Percentiles rank a stretch among this genome's conserved stretches.
Evolutionary conservation across 2,329 filamentous ascomycete species (phyloP).

Genomic region (Corniculantispora saksenae): DNA sequence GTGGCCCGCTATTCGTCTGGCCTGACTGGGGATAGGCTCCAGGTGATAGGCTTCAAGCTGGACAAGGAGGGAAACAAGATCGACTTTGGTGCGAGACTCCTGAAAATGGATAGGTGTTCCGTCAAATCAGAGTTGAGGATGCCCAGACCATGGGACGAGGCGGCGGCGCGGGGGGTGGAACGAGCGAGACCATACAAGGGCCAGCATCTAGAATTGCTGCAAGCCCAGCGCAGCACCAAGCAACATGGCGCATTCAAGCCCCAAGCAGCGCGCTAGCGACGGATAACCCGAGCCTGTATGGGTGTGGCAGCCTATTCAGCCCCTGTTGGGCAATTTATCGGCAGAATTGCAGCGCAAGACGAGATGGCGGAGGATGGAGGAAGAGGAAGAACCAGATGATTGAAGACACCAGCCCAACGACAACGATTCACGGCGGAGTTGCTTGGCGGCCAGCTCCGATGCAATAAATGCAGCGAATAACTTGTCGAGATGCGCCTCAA

Average conservation of each 20-base stretch:
- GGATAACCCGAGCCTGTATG: background rate
- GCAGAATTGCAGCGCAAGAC: background rate
- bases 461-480: background rate
- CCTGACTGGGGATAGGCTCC: background rate
- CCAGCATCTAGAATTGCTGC: slow-evolving; percentile 5
- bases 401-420: background rate
- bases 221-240: background rate
- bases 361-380: background rate
- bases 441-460: background rate
- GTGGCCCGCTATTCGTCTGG: background rate
- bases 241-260: background rate
- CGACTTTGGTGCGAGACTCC: background rate
- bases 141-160: background rate
- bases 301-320: background rate
- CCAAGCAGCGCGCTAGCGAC: slow-evolving; percentile 7
- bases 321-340: background rate
- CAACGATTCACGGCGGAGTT: too few relatives aligned
- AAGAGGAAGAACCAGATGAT: background rate
- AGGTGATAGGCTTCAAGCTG: background rate
- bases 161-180: background rate
- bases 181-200: background rate
- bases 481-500: background rate
- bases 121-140: background rate
- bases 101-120: background rate
- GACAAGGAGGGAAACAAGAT: background rate